A percentile compares a stretch with the other conserved stretches of the same genome.
phyloP scores from a whole-genome alignment of 768 basidiomycete species.

The Pleurotus djamor region DNA sequence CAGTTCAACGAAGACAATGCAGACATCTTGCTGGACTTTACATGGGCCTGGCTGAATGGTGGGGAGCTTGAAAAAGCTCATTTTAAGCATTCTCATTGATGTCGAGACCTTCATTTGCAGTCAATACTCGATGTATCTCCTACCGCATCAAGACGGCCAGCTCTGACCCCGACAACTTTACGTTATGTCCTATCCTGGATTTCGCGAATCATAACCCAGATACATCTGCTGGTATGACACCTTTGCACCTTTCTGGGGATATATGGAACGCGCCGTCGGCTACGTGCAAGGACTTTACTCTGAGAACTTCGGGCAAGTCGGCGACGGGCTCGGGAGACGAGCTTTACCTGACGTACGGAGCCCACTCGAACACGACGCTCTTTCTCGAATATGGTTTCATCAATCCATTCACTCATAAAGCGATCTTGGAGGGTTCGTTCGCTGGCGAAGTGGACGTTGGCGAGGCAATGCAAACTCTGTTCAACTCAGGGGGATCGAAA shows the following conservation, averaged over 20 bases:
- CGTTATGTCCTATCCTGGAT: slow-evolving; percentile 88
- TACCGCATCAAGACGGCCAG: slow-evolving; percentile 49
- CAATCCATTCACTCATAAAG: slow-evolving; percentile 28
- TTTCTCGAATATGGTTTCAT: slow-evolving; percentile 94
- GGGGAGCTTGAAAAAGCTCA: slow-evolving; percentile 12
- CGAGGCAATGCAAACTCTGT: slow-evolving; percentile 45
- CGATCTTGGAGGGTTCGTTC: slow-evolving; percentile 20
- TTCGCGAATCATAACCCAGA: slow-evolving; percentile 75
- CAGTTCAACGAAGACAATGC: background rate
- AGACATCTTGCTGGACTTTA: slow-evolving; percentile 35
- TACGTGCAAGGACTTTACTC: slow-evolving; percentile 44
- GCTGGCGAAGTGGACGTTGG: slow-evolving; percentile 66
- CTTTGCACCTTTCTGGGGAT: slow-evolving; percentile 31
- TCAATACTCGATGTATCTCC: slow-evolving; percentile 91
- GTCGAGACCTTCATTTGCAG: slow-evolving; percentile 31
- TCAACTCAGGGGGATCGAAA: slow-evolving; percentile 37
- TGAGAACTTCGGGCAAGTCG: slow-evolving; percentile 44
- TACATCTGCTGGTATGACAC: slow-evolving; percentile 38
- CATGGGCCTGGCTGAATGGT: slow-evolving; percentile 97
- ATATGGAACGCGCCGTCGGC: slow-evolving; percentile 33
- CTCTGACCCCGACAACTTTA: slow-evolving; percentile 71
- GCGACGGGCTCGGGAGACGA: slow-evolving; percentile 55
- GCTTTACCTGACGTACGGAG: slow-evolving; percentile 76
- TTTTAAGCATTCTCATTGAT: background rate
- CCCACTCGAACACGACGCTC: slow-evolving; percentile 72